These are phyloP conservation scores for Aureobasidium sp. DNA, from an alignment of 2,329 filamentous ascomycete genomes.

Conservation along the genomic window DNA sequence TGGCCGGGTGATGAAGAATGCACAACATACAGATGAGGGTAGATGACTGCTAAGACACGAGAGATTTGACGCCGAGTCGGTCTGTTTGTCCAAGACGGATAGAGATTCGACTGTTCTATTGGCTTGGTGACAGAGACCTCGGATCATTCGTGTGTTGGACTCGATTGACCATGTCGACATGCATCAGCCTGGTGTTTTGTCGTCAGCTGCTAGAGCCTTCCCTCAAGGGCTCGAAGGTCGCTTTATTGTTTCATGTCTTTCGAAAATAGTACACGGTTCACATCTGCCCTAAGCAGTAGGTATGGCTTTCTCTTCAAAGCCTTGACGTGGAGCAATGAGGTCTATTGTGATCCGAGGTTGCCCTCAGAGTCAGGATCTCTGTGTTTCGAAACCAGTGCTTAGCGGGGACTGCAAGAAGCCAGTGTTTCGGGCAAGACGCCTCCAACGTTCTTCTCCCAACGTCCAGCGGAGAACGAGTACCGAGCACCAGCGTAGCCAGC, in stretches of 20 bases:
- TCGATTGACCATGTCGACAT: neutral
- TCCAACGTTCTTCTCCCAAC: slow-evolving; percentile 1
- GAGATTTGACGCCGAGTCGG: slow-evolving; percentile 5
- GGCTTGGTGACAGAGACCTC: neutral
- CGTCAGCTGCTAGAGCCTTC: neutral
- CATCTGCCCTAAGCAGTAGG: neutral
- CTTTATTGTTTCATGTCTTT: neutral
- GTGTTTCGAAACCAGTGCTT: slow-evolving; percentile 6
- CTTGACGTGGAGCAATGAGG: neutral
- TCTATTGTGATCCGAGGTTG: neutral
- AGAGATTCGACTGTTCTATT: neutral
- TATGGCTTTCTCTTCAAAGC: neutral
- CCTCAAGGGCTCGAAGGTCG: neutral
- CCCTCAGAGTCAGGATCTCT: neutral
- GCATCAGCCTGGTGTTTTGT: neutral
- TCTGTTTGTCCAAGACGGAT: neutral
- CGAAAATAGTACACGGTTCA: slow-evolving; percentile 5
- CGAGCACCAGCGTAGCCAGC: neutral
- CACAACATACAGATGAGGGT: neutral
- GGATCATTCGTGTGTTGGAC: neutral
- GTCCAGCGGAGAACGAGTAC: neutral
- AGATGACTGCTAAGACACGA: neutral
- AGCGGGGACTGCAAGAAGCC: neutral
- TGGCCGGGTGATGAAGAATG: neutral
- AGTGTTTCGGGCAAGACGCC: slow-evolving; percentile 8